Evolutionary conservation across 2,329 filamentous ascomycete species (phyloP).

Genomic region (Periconia digitata): DNA sequence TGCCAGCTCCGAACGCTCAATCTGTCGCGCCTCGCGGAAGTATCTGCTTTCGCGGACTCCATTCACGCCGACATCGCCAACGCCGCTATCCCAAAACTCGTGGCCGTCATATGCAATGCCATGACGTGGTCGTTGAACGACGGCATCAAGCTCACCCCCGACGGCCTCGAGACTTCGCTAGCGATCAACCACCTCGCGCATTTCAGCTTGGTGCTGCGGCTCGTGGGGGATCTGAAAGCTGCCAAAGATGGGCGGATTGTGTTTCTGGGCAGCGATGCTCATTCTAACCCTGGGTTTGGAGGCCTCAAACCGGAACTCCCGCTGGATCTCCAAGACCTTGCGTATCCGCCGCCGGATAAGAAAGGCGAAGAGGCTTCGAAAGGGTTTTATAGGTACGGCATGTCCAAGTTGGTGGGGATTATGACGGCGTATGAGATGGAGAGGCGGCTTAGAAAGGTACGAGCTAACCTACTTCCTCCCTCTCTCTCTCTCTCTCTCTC

Average conservation of each 20-base stretch:
- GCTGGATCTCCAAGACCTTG: slow-evolving; percentile 38
- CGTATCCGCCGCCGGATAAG: slow-evolving; percentile 36
- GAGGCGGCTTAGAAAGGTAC: slow-evolving; percentile 31
- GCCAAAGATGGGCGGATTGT: slow-evolving; percentile 18
- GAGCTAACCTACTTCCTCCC: too few relatives aligned
- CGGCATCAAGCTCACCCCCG: slow-evolving; percentile 12
- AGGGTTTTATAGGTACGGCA: slow-evolving; percentile 50
- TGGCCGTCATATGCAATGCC: slow-evolving; percentile 27
- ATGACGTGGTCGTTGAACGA: slow-evolving; percentile 19
- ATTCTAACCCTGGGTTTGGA: slow-evolving; percentile 43
- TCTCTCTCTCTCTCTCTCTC: too few relatives aligned
- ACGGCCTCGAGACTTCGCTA: slow-evolving; percentile 21
- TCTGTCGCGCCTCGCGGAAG: slow-evolving; percentile 12
- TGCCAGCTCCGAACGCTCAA: slow-evolving; percentile 19
- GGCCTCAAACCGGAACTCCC: slow-evolving; percentile 39
- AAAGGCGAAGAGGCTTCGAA: slow-evolving; percentile 37
- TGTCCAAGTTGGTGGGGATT: slow-evolving; percentile 46
- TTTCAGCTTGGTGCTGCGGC: slow-evolving; percentile 14
- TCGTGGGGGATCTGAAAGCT: slow-evolving; percentile 15
- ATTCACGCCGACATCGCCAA: slow-evolving; percentile 11
- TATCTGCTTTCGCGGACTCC: slow-evolving; percentile 13
- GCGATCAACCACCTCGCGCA: slow-evolving; percentile 24
- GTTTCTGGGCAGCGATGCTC: slow-evolving; percentile 32
- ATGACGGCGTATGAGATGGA: slow-evolving; percentile 49
- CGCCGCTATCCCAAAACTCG: slow-evolving; percentile 11